Conservation (phyloP, 75 land plant species). For the Picea glauca region DNA sequence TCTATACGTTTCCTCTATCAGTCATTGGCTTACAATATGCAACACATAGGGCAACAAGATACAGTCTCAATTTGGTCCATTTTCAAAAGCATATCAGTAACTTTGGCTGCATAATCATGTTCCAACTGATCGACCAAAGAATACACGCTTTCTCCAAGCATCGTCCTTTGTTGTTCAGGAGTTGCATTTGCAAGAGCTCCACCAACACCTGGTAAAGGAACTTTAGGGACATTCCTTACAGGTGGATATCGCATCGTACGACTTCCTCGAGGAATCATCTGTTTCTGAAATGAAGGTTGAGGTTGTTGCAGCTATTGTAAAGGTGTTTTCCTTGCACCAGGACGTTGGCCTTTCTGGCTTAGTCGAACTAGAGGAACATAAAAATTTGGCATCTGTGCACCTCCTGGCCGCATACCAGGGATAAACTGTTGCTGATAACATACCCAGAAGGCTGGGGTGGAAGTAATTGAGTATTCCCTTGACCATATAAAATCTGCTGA, state of each 20-base stretch:
- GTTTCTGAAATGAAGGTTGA: slow-evolving; percentile 44
- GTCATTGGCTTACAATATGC: too few relatives aligned
- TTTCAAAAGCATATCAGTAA: too few relatives aligned
- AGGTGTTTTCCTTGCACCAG: slow-evolving; percentile 65
- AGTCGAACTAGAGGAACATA: slow-evolving; percentile 64
- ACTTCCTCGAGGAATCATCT: slow-evolving; percentile 65
- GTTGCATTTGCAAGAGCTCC: too few relatives aligned
- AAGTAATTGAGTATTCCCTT: slow-evolving; percentile 17
- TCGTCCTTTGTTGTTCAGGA: too few relatives aligned
- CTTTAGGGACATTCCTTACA: slow-evolving; percentile 47
- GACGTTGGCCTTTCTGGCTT: slow-evolving; percentile 72
- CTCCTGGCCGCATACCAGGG: slow-evolving; percentile 88
- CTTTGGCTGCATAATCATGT: too few relatives aligned
- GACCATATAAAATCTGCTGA: slow-evolving; percentile 20
- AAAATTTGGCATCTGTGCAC: slow-evolving; percentile 71
- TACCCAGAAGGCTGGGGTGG: slow-evolving; percentile 55
- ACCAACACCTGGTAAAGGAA: slow-evolving; percentile 47
- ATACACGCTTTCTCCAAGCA: too few relatives aligned
- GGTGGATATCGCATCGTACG: slow-evolving; percentile 60
- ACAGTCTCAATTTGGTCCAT: too few relatives aligned
- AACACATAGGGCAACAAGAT: too few relatives aligned
- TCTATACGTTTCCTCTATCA: too few relatives aligned
- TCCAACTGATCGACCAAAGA: too few relatives aligned
- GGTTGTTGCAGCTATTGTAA: slow-evolving; percentile 43
- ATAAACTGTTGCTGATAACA: slow-evolving; percentile 85